Conservation (phyloP, 345 rosid species). For the Cardamine chenopodiifolia region DNA sequence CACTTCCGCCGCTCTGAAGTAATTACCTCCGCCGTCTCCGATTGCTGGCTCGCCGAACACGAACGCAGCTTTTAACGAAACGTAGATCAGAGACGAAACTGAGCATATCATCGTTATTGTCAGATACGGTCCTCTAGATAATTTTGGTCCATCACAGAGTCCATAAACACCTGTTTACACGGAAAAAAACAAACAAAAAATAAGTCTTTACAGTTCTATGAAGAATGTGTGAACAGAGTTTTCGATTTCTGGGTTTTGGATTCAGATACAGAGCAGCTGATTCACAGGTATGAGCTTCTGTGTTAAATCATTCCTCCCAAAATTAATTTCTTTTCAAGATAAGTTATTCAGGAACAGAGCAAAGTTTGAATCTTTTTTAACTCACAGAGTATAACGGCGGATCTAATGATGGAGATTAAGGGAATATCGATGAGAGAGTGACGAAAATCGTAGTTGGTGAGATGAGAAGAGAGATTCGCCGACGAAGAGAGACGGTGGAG, state of each 20-base stretch:
- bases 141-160: constrained; percentile 79
- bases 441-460: constrained; percentile 66
- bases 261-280: background rate
- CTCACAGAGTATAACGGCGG: constrained; percentile 88
- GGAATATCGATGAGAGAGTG: constrained; percentile 88
- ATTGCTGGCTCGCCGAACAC: constrained; percentile 54
- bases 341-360: background rate
- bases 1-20: constrained; percentile 59
- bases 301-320: background rate
- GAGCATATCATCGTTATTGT: constrained; percentile 74
- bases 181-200: background rate
- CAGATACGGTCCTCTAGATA: constrained; percentile 77
- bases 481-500: constrained; percentile 67
- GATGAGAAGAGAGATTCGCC: constrained; percentile 41
- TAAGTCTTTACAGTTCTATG: background rate
- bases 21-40: constrained; percentile 43
- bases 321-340: too few species aligned
- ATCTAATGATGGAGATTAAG: constrained; percentile 71
- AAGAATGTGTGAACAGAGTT: background rate
- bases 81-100: constrained; percentile 63
- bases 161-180: constrained; percentile 69
- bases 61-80: constrained; percentile 74
- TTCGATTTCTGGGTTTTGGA: background rate
- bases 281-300: background rate
- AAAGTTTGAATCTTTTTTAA: constrained; percentile 20